phyloP scores from a whole-genome alignment of 768 basidiomycete genomes.

The Cystobasidium tubakii region DNA sequence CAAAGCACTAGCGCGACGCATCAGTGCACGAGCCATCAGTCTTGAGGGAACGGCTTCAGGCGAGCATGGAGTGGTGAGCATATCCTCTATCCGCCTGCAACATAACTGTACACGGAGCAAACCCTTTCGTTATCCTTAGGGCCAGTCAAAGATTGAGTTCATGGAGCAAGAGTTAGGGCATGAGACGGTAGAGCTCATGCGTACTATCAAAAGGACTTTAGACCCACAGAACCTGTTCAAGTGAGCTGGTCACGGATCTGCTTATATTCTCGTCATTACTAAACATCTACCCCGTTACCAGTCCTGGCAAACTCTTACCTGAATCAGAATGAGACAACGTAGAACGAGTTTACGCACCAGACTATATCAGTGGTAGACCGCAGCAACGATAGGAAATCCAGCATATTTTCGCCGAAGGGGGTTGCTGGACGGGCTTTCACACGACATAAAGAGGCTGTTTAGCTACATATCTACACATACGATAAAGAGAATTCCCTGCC shows the following conservation, averaged over 20 bases:
- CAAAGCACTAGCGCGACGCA: conserved; percentile 25
- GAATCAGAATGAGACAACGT: not conserved
- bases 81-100: not conserved
- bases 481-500: no score
- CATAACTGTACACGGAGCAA: not conserved
- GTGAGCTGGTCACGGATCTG: not conserved
- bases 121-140: not conserved
- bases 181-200: conserved; percentile 29
- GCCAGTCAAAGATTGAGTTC: conserved; percentile 23
- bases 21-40: conserved; percentile 23
- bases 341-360: no score
- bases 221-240: conserved; percentile 35
- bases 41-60: conserved; percentile 32
- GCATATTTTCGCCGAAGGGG: no score
- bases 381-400: no score
- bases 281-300: no score
- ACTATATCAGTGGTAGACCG: no score
- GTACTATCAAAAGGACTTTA: conserved; percentile 18
- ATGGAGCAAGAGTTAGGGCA: conserved; percentile 27
- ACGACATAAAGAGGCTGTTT: no score
- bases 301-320: conserved; percentile 29
- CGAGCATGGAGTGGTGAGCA: conserved; percentile 34
- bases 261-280: no score
- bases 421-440: no score
- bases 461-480: no score